Evolutionary conservation across 495 filamentous ascomycete species (phyloP).

Genomic region (Hyphodiscus hymeniophilus): DNA sequence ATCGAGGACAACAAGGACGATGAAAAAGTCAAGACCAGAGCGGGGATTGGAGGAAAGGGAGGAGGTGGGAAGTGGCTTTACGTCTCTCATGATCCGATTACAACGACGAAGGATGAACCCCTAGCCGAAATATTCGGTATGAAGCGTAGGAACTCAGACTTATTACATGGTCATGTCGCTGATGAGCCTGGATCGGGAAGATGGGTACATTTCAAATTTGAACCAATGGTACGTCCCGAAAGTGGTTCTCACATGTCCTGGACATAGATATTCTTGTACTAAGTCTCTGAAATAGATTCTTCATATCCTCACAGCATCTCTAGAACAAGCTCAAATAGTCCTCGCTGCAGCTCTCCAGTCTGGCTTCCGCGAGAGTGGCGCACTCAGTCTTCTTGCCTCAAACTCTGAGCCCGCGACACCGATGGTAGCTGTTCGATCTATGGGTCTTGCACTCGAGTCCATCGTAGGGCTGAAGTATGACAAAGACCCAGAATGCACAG

Average conservation of each 20-base stretch:
- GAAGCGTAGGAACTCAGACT: background rate
- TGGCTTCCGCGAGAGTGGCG: conserved; percentile 88
- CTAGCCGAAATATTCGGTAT: conserved; percentile 19
- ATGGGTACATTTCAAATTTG: conserved; percentile 84
- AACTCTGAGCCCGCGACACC: conserved; percentile 33
- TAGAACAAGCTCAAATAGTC: conserved; percentile 60
- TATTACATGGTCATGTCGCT: background rate
- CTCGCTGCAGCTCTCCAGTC: conserved; percentile 66
- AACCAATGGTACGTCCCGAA: conserved; percentile 67
- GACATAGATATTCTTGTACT: background rate
- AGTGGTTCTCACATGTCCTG: background rate
- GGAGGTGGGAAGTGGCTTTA: conserved; percentile 77
- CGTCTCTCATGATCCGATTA: conserved; percentile 72
- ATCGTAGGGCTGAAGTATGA: conserved; percentile 52
- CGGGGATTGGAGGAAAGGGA: conserved; percentile 68
- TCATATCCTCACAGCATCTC: conserved; percentile 70
- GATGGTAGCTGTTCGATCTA: conserved; percentile 76
- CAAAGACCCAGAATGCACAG: conserved; percentile 23
- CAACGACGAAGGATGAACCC: conserved; percentile 12
- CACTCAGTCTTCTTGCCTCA: conserved; percentile 33
- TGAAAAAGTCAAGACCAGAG: conserved; percentile 11
- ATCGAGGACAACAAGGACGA: conserved; percentile 5
- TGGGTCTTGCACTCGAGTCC: conserved; percentile 70
- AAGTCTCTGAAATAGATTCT: conserved; percentile 59
- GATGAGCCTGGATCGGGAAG: conserved; percentile 24